Conservation (phyloP, 148 eudicot species). For the Camellia lanceoleosa region DNA sequence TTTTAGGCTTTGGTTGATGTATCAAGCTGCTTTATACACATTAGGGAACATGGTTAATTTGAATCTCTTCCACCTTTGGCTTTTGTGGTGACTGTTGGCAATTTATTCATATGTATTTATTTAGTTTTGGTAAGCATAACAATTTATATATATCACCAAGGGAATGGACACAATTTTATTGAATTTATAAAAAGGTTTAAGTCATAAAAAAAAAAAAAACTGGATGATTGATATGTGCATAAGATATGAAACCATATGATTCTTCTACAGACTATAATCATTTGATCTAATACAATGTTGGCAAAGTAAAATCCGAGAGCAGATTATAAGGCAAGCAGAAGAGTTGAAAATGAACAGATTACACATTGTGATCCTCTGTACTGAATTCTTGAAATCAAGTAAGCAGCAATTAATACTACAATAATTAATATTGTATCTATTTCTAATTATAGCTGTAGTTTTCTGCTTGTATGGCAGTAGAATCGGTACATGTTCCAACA, state of each 20-base stretch:
- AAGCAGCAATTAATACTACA: background rate
- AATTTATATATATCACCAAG: too few species aligned
- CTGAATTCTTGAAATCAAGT: background rate
- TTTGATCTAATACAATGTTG: background rate
- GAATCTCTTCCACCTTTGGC: too few species aligned
- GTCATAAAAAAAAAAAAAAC: too few species aligned
- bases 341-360: background rate
- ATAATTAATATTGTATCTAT: background rate
- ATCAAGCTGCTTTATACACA: too few species aligned
- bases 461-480: background rate
- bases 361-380: background rate
- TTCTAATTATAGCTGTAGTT: background rate
- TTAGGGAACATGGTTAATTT: too few species aligned
- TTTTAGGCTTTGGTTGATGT: too few species aligned
- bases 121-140: too few species aligned
- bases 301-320: background rate
- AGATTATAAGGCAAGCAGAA: background rate
- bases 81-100: too few species aligned
- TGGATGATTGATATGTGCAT: background rate
- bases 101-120: too few species aligned
- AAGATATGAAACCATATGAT: too few species aligned
- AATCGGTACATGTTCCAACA: background rate
- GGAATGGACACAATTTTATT: too few species aligned
- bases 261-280: background rate
- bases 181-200: too few species aligned